These are phyloP conservation scores for Pogostemon cablin DNA, from an alignment of 257 asterid species.

Conservation along the genomic window DNA sequence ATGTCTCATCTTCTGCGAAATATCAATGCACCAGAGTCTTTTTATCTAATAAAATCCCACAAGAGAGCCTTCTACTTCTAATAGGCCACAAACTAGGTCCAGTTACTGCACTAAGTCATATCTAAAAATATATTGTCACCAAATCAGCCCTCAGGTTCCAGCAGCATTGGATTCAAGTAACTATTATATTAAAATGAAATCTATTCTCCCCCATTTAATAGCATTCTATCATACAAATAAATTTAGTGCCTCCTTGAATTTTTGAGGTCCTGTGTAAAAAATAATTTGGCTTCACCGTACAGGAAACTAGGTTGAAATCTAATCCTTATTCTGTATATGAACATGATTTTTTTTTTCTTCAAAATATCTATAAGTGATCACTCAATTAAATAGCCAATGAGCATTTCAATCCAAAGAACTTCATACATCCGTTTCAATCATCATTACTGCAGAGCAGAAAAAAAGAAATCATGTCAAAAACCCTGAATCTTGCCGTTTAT, in stretches of 20 bases:
- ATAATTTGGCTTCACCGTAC: not conserved
- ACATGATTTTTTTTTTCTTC: constrained; percentile 4
- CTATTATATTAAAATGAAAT: not conserved
- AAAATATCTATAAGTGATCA: constrained; percentile 15
- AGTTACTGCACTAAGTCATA: not conserved
- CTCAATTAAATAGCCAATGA: constrained; percentile 17
- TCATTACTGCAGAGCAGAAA: constrained; percentile 12
- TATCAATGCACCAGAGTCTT: not conserved
- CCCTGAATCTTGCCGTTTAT: constrained; percentile 14
- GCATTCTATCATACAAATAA: not conserved
- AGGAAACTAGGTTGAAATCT: not conserved
- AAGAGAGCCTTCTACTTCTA: constrained; percentile 6
- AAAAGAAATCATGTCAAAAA: not conserved
- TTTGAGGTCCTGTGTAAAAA: not conserved
- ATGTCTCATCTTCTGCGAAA: not conserved
- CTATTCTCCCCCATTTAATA: constrained; percentile 6
- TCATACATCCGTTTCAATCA: not conserved
- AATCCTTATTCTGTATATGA: not conserved
- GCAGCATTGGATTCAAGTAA: not conserved
- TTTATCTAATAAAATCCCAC: not conserved
- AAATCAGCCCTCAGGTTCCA: not conserved
- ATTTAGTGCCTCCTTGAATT: not conserved
- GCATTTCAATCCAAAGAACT: constrained; percentile 12
- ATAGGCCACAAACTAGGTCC: not conserved
- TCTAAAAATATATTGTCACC: not conserved